A percentile compares a stretch with the other conserved stretches of the same genome.
Conservation (phyloP, 73 alveolate species). For the Paramecium biaurelia region DNA sequence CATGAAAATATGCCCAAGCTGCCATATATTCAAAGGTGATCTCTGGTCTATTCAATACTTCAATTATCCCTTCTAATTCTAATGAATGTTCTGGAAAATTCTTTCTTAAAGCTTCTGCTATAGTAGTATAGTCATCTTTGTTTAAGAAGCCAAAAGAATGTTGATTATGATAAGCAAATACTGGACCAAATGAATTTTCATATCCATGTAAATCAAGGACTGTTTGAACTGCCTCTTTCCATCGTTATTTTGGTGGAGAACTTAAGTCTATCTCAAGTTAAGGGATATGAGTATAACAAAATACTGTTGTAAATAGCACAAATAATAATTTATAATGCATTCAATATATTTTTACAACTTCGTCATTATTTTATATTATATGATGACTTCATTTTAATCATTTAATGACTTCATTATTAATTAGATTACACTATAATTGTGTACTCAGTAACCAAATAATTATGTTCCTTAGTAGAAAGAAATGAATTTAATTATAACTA, state of each 20-base stretch:
- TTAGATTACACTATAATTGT: neutral
- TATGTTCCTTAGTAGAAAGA: no score
- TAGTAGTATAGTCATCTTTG: neutral
- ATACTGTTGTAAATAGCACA: neutral
- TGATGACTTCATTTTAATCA: constrained; percentile 1
- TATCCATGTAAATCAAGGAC: neutral
- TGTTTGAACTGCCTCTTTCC: neutral
- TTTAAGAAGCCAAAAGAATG: neutral
- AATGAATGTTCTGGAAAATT: constrained; percentile 10
- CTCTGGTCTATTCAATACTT: neutral
- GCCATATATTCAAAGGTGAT: constrained; percentile 44
- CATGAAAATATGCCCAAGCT: constrained; percentile 52
- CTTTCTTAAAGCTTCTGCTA: neutral
- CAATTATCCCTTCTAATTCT: constrained; percentile 42
- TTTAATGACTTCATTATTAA: neutral
- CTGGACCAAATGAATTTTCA: constrained; percentile 32
- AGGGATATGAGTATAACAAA: neutral
- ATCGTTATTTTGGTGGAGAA: constrained; percentile 30
- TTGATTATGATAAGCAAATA: constrained; percentile 26
- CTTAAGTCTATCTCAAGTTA: neutral
- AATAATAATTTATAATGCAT: neutral
- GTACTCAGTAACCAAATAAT: no score
- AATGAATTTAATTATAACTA: no score
- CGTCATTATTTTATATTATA: neutral
- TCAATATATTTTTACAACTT: neutral